phyloP scores from a whole-genome alignment of 2,329 filamentous ascomycete genomes.

The Thielaviopsis populi region DNA sequence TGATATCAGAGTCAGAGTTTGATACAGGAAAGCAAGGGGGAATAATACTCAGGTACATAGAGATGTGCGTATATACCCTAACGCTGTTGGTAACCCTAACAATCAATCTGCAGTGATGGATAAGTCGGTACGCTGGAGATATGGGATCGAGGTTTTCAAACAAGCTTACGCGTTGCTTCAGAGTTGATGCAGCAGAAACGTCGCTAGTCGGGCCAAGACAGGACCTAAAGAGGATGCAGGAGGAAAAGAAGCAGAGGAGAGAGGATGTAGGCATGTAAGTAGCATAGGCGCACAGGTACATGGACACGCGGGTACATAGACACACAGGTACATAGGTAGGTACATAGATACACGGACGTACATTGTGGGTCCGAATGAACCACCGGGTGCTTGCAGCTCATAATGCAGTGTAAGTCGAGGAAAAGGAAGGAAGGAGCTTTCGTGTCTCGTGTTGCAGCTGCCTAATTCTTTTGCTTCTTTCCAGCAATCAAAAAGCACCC shows the following conservation, averaged over 20 bases:
- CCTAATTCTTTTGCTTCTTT: background rate
- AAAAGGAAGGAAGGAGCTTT: too few relatives aligned
- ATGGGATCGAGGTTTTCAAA: background rate
- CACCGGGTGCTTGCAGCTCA: background rate
- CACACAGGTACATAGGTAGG: background rate
- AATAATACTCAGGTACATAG: background rate
- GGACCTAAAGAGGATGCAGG: background rate
- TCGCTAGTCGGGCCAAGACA: background rate
- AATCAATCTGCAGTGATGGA: too few relatives aligned
- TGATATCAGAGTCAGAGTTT: background rate
- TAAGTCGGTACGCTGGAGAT: too few relatives aligned
- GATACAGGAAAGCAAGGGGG: background rate
- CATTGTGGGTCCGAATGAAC: background rate
- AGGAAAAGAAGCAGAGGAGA: background rate
- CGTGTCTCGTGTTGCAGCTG: background rate
- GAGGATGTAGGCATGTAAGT: background rate
- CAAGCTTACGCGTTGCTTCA: background rate
- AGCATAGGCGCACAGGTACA: too few relatives aligned
- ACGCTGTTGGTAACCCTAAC: background rate
- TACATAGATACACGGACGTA: background rate
- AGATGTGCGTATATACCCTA: background rate
- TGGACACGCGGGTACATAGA: too few relatives aligned
- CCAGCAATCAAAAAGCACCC: background rate
- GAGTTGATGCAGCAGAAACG: background rate
- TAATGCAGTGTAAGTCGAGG: background rate